Conservation (phyloP, 345 rosid species). For the Raphanus raphanistrum region DNA sequence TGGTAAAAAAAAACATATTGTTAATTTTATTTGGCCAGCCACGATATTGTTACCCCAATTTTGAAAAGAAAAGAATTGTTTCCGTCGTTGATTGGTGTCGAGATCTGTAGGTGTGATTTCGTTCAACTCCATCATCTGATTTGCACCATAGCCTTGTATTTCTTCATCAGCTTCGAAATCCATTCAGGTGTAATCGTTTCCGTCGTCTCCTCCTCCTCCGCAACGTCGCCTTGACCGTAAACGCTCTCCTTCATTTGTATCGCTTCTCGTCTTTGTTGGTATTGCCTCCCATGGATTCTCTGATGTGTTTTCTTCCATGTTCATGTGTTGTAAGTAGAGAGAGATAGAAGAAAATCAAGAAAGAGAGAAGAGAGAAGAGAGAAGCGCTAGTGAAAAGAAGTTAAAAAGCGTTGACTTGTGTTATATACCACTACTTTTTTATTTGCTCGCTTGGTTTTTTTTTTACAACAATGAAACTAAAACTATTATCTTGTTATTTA, state of each 20-base stretch:
- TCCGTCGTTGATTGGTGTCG: neutral
- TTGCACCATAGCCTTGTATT: neutral
- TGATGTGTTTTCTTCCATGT: neutral
- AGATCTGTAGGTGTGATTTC: neutral
- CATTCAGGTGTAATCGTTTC: neutral
- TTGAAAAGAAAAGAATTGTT: too few species aligned
- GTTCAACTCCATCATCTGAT: neutral
- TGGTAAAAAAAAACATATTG: neutral
- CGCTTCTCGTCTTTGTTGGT: neutral
- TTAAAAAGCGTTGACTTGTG: neutral
- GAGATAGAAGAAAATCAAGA: neutral
- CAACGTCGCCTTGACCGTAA: neutral
- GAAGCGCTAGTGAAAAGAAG: neutral
- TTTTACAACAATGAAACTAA: too few species aligned
- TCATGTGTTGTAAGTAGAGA: neutral
- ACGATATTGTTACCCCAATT: neutral
- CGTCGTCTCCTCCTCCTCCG: neutral
- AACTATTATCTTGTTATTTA: too few species aligned
- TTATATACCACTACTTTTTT: too few species aligned
- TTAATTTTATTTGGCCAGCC: neutral
- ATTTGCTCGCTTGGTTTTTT: too few species aligned
- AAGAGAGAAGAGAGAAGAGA: neutral
- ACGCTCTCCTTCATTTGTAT: neutral
- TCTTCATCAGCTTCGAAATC: neutral
- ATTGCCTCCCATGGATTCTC: neutral